Evolutionary conservation across 2,329 filamentous ascomycete genomes (phyloP).

Genomic region (Spiromastix sp.): DNA sequence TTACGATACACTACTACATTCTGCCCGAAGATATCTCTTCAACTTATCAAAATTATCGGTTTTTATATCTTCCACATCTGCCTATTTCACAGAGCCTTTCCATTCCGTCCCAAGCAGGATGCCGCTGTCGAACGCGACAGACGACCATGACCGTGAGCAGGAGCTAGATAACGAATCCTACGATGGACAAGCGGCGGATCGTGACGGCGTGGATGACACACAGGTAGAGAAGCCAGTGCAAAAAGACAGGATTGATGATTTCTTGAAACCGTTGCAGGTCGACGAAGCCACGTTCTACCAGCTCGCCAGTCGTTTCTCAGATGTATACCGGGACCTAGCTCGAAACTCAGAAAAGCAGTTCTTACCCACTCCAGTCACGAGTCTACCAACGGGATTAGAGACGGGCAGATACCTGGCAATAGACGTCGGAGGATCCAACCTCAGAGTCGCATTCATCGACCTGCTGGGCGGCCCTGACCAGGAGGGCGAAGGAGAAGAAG

Average conservation of each 20-base stretch:
- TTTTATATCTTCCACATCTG: not conserved
- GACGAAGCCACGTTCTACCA: constrained; percentile 35
- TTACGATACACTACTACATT: too few relatives aligned
- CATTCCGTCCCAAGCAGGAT: not conserved
- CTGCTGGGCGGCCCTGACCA: constrained; percentile 35
- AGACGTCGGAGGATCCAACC: constrained; percentile 47
- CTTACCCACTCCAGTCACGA: constrained; percentile 37
- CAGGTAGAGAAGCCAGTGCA: constrained; percentile 16
- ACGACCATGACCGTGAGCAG: constrained; percentile 3
- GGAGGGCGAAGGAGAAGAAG: constrained; percentile 9
- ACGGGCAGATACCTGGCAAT: constrained; percentile 46
- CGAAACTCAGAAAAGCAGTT: constrained; percentile 37
- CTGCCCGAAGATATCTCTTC: too few relatives aligned
- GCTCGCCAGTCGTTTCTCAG: constrained; percentile 36
- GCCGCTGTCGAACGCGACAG: constrained; percentile 3
- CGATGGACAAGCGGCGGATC: constrained; percentile 22
- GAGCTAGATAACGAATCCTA: constrained; percentile 8
- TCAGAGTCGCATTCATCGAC: constrained; percentile 48
- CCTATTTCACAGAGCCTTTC: not conserved
- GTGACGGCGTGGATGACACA: constrained; percentile 2
- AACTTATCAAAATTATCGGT: too few relatives aligned
- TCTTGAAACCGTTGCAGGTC: constrained; percentile 30
- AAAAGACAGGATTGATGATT: constrained; percentile 28
- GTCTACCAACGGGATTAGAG: constrained; percentile 40
- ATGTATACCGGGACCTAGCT: constrained; percentile 34